These are phyloP conservation scores for Pinus taeda DNA, from an alignment of 75 land plant genomes.

Conservation along the genomic window DNA sequence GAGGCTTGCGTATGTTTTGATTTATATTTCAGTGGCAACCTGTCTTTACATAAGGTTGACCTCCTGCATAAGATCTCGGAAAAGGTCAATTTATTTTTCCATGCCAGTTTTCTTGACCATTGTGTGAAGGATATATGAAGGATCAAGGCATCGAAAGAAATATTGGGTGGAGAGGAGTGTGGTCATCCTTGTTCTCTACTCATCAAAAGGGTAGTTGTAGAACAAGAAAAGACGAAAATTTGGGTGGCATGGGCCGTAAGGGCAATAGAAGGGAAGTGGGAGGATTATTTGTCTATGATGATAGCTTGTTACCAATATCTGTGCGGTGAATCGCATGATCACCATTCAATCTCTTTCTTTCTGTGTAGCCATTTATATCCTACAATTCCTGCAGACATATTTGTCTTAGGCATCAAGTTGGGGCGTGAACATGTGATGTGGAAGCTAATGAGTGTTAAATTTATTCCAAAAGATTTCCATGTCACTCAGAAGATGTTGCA, in stretches of 20 bases:
- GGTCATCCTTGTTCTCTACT: slow-evolving; percentile 45
- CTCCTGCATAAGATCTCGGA: too few relatives aligned
- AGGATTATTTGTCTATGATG: slow-evolving; percentile 74
- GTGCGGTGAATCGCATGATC: slow-evolving; percentile 88
- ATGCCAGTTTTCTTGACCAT: too few relatives aligned
- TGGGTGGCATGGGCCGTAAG: slow-evolving; percentile 55
- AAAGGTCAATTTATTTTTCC: too few relatives aligned
- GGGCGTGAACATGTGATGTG: too few relatives aligned
- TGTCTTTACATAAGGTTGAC: too few relatives aligned
- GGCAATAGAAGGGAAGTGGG: slow-evolving; percentile 86
- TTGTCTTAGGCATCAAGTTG: background rate
- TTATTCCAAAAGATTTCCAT: too few relatives aligned
- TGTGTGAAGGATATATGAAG: background rate
- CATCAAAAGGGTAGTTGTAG: slow-evolving; percentile 90
- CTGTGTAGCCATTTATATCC: slow-evolving; percentile 47
- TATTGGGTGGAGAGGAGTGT: slow-evolving; percentile 13
- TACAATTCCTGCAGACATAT: slow-evolving; percentile 11
- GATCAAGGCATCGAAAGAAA: slow-evolving; percentile 4
- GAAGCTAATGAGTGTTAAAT: too few relatives aligned
- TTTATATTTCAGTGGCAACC: too few relatives aligned
- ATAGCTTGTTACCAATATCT: slow-evolving; percentile 67
- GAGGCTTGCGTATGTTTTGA: too few relatives aligned
- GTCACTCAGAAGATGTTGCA: too few relatives aligned
- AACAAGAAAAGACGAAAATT: slow-evolving; percentile 49
- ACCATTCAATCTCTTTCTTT: slow-evolving; percentile 70